These are phyloP conservation scores for Yarrowia osloensis DNA, from an alignment of 805 yeast species.

Conservation along the genomic window DNA sequence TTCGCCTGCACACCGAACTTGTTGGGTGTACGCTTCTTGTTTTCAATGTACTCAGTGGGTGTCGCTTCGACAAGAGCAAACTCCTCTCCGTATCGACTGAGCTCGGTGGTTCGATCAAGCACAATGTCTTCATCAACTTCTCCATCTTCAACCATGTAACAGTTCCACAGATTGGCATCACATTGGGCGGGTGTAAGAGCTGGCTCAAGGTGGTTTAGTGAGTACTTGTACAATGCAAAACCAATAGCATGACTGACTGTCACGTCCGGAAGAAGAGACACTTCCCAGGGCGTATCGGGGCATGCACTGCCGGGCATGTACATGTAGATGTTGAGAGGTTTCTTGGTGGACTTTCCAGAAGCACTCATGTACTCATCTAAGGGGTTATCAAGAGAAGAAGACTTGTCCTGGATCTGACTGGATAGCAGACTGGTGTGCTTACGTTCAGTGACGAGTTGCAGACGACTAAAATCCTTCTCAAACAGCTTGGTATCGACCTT, in stretches of 20 bases:
- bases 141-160: conserved; percentile 90
- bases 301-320: conserved; percentile 42
- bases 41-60: conserved; percentile 41
- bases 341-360: conserved; percentile 43
- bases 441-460: not conserved
- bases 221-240: conserved; percentile 47
- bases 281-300: conserved; percentile 42
- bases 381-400: conserved; percentile 41
- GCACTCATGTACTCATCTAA: conserved; percentile 43
- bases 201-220: conserved; percentile 38
- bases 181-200: conserved; percentile 38
- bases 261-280: conserved; percentile 44
- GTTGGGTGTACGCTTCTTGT: conserved; percentile 43
- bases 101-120: conserved; percentile 63
- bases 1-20: conserved; percentile 31
- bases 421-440: not conserved
- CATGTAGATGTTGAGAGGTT: conserved; percentile 41
- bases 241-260: conserved; percentile 60
- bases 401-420: conserved; percentile 39
- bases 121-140: conserved; percentile 86
- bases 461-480: conserved; percentile 18
- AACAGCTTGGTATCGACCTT: conserved; percentile 10
- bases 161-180: conserved; percentile 74
- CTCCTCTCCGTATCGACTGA: conserved; percentile 78
- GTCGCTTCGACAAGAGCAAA: conserved; percentile 70